These are phyloP conservation scores for Chrysoporthe deuterocubensis DNA, from an alignment of 2,329 filamentous ascomycete genomes.

Conservation along the genomic window DNA sequence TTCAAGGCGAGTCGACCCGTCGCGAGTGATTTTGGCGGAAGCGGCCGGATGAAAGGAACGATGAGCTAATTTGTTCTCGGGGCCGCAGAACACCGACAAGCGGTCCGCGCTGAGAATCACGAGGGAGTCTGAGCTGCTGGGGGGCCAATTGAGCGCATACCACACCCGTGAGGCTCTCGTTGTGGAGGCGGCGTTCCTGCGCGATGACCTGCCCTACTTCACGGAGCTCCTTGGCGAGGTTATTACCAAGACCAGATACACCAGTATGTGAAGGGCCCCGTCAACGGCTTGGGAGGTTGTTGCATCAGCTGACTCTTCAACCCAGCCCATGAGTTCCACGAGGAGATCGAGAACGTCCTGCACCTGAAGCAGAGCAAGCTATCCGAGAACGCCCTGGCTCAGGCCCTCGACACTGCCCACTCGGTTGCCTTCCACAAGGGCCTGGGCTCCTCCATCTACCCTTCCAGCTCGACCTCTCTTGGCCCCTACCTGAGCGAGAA, in stretches of 20 bases:
- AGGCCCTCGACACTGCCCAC: conserved; percentile 87
- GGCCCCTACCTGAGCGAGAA: conserved; percentile 81
- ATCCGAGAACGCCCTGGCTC: conserved; percentile 61
- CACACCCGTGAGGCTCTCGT: conserved; percentile 94
- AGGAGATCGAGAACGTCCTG: conserved; percentile 81
- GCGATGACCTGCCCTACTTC: conserved; percentile 96
- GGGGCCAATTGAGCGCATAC: conserved; percentile 83
- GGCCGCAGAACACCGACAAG: conserved; percentile 75
- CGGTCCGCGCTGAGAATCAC: conserved; percentile 91
- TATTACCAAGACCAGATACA: conserved; percentile 84
- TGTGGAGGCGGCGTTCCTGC: conserved; percentile 91
- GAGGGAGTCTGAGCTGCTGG: conserved; percentile 93
- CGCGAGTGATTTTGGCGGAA: conserved; percentile 28
- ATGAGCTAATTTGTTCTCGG: conserved; percentile 53
- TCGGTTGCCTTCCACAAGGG: conserved; percentile 89
- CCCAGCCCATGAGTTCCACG: conserved; percentile 84
- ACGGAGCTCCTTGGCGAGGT: conserved; percentile 94
- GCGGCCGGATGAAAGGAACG: conserved; percentile 13
- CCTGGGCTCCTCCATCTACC: conserved; percentile 78
- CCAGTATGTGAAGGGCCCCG: conserved; percentile 56
- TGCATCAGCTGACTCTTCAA: conserved; percentile 28
- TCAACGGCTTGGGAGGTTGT: conserved; percentile 15
- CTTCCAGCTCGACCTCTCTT: conserved; percentile 71
- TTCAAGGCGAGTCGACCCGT: conserved; percentile 74
- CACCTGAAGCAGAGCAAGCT: conserved; percentile 77